These are phyloP conservation scores for Tuber microsphaerosporum DNA, from an alignment of 495 filamentous ascomycete species.

Conservation along the genomic window DNA sequence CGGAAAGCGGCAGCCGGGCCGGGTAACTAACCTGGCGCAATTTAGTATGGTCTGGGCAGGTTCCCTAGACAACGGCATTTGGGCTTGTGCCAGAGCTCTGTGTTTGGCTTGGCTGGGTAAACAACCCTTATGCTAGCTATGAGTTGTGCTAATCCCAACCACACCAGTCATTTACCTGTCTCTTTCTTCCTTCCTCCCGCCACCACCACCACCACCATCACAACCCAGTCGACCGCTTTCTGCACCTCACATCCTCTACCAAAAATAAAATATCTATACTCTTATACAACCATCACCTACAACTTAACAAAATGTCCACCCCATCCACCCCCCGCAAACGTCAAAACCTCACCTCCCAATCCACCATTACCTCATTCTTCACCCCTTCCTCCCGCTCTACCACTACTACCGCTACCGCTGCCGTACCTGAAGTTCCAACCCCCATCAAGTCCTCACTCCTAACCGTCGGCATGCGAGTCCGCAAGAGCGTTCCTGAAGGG, in stretches of 20 bases:
- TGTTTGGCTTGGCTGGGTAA: neutral
- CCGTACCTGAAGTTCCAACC: slow-evolving; percentile 50
- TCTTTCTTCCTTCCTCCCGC: neutral
- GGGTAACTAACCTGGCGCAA: neutral
- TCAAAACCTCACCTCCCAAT: slow-evolving; percentile 30
- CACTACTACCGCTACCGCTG: slow-evolving; percentile 44
- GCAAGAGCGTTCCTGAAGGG: slow-evolving; percentile 84
- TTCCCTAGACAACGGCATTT: neutral
- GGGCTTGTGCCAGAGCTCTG: neutral
- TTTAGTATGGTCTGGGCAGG: neutral
- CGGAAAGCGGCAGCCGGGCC: neutral
- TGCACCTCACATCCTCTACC: slow-evolving; percentile 4
- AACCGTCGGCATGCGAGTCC: slow-evolving; percentile 83
- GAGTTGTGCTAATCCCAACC: neutral
- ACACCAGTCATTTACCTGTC: neutral
- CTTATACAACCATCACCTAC: neutral
- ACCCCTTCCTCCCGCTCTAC: slow-evolving; percentile 17
- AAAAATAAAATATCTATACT: neutral
- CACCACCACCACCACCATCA: neutral
- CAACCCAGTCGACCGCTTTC: neutral
- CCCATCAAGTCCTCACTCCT: slow-evolving; percentile 70
- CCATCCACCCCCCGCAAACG: slow-evolving; percentile 27
- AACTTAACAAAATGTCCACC: slow-evolving; percentile 15
- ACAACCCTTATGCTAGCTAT: neutral
- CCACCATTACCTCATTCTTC: slow-evolving; percentile 36